Conservation (phyloP, 2,329 filamentous ascomycete genomes). For the Parafenestella ontariensis region DNA sequence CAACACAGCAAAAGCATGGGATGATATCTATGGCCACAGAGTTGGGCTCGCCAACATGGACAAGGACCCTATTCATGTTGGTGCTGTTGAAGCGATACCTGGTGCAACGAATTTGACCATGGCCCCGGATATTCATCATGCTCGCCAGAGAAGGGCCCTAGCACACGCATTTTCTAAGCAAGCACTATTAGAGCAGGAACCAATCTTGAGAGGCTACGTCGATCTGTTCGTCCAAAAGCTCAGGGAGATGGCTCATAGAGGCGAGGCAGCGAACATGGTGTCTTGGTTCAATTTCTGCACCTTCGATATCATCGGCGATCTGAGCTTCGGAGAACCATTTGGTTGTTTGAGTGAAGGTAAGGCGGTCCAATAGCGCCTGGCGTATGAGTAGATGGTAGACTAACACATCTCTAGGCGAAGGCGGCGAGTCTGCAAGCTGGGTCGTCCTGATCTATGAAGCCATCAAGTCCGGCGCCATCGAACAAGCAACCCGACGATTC, state of each 20-base stretch:
- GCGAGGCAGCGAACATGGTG: conserved; percentile 42
- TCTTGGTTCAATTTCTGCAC: conserved; percentile 44
- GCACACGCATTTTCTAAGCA: conserved; percentile 52
- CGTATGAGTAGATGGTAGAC: neutral
- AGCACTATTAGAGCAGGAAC: conserved; percentile 50
- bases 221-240: conserved; percentile 50
- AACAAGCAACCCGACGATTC: conserved; percentile 41
- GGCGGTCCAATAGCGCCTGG: conserved; percentile 1
- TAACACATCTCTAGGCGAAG: conserved; percentile 27
- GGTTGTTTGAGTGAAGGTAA: conserved; percentile 40
- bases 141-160: conserved; percentile 48
- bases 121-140: conserved; percentile 50
- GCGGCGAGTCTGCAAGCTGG: conserved; percentile 43
- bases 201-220: conserved; percentile 50
- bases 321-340: conserved; percentile 43
- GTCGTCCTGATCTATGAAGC: conserved; percentile 44
- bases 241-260: conserved; percentile 39
- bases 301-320: conserved; percentile 44
- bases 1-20: conserved; percentile 42
- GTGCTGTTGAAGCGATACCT: conserved; percentile 44
- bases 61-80: conserved; percentile 46
- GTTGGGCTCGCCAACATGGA: conserved; percentile 43
- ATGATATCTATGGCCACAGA: conserved; percentile 45
- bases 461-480: conserved; percentile 43
- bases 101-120: conserved; percentile 47